Evolutionary conservation across 2,329 filamentous ascomycete genomes (phyloP).

Genomic region (Colletotrichum brevisporum): DNA sequence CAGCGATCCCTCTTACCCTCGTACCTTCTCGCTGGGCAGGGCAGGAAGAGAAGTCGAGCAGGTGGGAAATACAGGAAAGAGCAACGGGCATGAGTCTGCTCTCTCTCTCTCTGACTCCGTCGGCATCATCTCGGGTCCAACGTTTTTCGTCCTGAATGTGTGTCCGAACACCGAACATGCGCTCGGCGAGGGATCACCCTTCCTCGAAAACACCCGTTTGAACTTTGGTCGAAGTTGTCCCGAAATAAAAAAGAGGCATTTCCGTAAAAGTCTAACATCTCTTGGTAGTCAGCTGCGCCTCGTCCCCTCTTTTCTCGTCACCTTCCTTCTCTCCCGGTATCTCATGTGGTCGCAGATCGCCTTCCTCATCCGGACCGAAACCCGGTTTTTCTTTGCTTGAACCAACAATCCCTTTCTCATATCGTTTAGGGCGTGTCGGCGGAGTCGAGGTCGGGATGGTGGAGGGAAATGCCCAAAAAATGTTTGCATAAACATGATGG

Average conservation of each 20-base stretch:
- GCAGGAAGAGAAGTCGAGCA: too few relatives aligned
- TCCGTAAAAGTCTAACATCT: background rate
- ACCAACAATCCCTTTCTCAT: background rate
- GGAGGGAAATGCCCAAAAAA: background rate
- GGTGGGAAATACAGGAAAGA: too few relatives aligned
- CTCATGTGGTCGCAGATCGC: background rate
- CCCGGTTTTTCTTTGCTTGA: background rate
- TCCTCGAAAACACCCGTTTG: background rate
- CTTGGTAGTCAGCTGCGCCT: constrained; percentile 6
- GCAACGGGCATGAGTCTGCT: too few relatives aligned
- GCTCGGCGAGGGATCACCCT: background rate
- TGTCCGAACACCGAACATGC: background rate
- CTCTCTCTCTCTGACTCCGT: too few relatives aligned
- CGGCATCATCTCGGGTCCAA: constrained; percentile 3
- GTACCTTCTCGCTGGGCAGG: too few relatives aligned
- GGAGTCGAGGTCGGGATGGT: background rate
- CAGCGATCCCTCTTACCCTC: too few relatives aligned
- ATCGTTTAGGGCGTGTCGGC: background rate
- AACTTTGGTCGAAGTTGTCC: background rate
- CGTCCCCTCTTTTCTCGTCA: background rate
- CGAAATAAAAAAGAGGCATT: constrained; percentile 3
- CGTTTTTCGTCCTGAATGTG: background rate
- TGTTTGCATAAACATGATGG: constrained; percentile 3
- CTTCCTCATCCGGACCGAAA: constrained; percentile 2
- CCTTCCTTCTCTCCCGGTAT: background rate